Evolutionary conservation across 2,329 filamentous ascomycete genomes (phyloP).

Genomic region (Apiospora aurea): DNA sequence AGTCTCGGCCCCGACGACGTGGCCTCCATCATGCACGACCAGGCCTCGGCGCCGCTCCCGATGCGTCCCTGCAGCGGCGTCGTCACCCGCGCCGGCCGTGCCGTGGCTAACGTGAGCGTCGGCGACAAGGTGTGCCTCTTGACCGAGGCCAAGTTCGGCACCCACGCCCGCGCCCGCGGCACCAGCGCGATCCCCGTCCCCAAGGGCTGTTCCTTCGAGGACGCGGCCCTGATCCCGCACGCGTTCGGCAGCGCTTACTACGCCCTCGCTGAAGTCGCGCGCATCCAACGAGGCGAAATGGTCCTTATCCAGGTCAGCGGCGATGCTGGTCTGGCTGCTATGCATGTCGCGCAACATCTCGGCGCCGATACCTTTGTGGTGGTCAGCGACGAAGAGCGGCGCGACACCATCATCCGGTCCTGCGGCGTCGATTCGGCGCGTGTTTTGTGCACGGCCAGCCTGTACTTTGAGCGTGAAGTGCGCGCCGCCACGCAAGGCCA

Average conservation of each 20-base stretch:
- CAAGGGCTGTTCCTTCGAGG: slow-evolving; percentile 34
- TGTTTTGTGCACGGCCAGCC: slow-evolving; percentile 24
- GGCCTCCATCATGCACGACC: slow-evolving; percentile 8
- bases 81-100: not conserved
- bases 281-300: slow-evolving; percentile 23
- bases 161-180: slow-evolving; percentile 36
- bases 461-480: slow-evolving; percentile 23
- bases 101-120: slow-evolving; percentile 30
- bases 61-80: slow-evolving; percentile 1
- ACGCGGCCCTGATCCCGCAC: slow-evolving; percentile 25
- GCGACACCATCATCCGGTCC: slow-evolving; percentile 16
- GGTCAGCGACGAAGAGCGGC: slow-evolving; percentile 24
- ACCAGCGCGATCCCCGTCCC: slow-evolving; percentile 41
- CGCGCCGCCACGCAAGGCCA: slow-evolving; percentile 20
- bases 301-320: slow-evolving; percentile 27
- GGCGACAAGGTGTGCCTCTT: slow-evolving; percentile 46
- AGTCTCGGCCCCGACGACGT: slow-evolving; percentile 40
- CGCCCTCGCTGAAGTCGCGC: slow-evolving; percentile 23
- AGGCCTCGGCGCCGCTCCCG: not conserved
- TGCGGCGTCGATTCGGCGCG: slow-evolving; percentile 23
- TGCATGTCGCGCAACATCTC: slow-evolving; percentile 24
- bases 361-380: slow-evolving; percentile 27
- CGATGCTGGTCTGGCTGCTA: slow-evolving; percentile 26
- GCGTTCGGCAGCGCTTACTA: slow-evolving; percentile 28
- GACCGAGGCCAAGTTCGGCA: slow-evolving; percentile 45